Evolutionary conservation across 208 protist genomes (phyloP), one percentile per base, ranked within the genome.

Genomic region (Trypanosoma melophagium): DNA sequence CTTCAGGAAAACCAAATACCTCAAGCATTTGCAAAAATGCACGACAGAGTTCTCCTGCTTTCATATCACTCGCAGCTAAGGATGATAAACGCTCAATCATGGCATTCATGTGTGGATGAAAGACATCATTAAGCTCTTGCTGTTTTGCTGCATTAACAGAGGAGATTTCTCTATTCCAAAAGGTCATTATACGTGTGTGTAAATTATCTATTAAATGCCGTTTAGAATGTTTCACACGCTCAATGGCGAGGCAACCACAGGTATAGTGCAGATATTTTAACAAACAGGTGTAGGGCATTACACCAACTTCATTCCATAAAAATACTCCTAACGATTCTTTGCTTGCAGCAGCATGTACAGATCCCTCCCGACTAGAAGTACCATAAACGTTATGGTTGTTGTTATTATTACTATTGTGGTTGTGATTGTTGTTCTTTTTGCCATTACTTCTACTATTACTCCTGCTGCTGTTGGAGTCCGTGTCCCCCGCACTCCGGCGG

Each of bases 301-400:
- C 79, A 50, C 83, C 79, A 21, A 95, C 78, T 14, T 92, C 79
- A 19, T 68, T 84, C 84, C 87, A 95, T 1, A 93, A 22, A 73
- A 81, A 92, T 14, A 71, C 52, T 49, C 86, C 86, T 55, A 95
- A 80, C 17, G 49, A 52, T 54, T 44, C 61, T 45, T 44, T 28
- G 60, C 22, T 19, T 56, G 51, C 19, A 25, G 17, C 4, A 44
- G 19, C n/a, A 41, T 31, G n/a, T 44, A 35, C 66, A 53, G 28
- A 35, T 35, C n/a, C n/a, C 16, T 60, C 53, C 49, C 0, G 19
- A 19, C 41, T 59, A 31, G 41, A 44, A 52, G 3, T 59, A n/a
- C 60, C 63, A 52, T 38, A 53, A 0, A 17, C n/a, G 60, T 60
- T 51, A 49, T 38, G 44, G 12, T 44, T 50, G 54, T 53, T 41